Base-by-base conservation (phyloP, 2,329 filamentous ascomycete species). In the Alternaria arbusti region DNA sequence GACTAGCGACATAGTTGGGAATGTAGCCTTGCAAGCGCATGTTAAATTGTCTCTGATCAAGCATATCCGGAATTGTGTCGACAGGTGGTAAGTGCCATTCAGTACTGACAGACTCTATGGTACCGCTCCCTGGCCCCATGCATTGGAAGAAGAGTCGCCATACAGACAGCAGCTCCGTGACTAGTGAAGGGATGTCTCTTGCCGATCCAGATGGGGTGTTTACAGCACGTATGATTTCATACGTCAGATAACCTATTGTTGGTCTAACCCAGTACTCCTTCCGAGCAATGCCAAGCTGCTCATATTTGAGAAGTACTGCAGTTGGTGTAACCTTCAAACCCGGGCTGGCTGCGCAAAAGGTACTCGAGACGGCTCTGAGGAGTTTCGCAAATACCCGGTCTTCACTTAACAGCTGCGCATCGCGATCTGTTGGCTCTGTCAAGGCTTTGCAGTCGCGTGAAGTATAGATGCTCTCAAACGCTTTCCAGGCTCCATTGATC, bases 61-160 rank as follows among this genome's bases (percentile, higher is more conserved):
- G 63, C 9, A 59, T 10, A 0, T 59, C 20, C 1, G 57, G 59
- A 5, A 70, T 61, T 25, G 66, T 44, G 15, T 65, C 64, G 11
- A 62, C 10, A 10, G 62, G 26, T n/a, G 74, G 72, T 12, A 79
- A 13, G 6, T 67, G 66, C 77, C 77, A 79, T 5, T 73, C 61
- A 4, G 61, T 23, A 26, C 56, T 70, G 43, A 76, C 64, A 4
- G 68, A 59, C 15, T 76, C 60, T 17, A 76, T 26, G 10, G 67
- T 23, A 8, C 61, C 59, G 17, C 63, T 58, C 6, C 61, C 55
- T 20, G 25, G 25, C 22, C 72, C 75, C 60, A 72, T 70, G 52
- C 68, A 73, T 50, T 78, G 76, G 54, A 79, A 78, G 59, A 78
- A 74, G 17, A 79, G 54, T 20, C 69, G 71, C 77, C 77, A 80